These are phyloP conservation scores for Umbellularia californica DNA, from an alignment of 164 flowering plant species.

Conservation along the genomic window DNA sequence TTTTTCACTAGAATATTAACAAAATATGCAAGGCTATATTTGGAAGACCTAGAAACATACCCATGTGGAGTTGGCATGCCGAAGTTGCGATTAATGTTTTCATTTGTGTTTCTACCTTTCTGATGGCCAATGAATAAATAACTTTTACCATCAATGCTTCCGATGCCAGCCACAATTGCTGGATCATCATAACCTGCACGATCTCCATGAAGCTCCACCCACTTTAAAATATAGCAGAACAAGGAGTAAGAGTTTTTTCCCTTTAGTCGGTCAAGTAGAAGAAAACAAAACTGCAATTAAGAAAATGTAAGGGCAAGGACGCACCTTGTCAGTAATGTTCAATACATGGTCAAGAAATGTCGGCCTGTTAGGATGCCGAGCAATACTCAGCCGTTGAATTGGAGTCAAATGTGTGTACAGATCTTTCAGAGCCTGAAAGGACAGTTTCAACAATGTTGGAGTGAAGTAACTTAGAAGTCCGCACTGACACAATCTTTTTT, in stretches of 20 bases:
- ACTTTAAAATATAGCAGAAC: constrained; percentile 13
- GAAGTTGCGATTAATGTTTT: constrained; percentile 30
- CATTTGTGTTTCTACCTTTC: constrained; percentile 28
- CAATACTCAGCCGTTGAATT: constrained; percentile 31
- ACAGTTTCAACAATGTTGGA: background rate
- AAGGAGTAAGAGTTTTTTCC: background rate
- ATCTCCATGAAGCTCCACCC: constrained; percentile 42
- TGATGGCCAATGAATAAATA: constrained; percentile 31
- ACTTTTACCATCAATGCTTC: constrained; percentile 26
- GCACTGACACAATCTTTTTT: background rate
- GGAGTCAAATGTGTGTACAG: constrained; percentile 31
- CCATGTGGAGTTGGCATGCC: constrained; percentile 34
- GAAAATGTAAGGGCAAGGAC: background rate
- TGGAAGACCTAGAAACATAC: constrained; percentile 11
- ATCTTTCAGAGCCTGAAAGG: constrained; percentile 32
- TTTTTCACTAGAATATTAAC: too few relatives aligned
- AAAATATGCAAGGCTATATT: background rate
- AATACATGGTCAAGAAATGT: constrained; percentile 32
- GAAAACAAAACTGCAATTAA: background rate
- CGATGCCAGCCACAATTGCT: constrained; percentile 28
- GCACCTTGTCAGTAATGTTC: constrained; percentile 32
- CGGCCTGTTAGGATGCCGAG: constrained; percentile 40
- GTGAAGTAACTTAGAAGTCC: background rate
- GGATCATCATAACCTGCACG: constrained; percentile 33
- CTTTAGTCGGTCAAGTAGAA: background rate